Evolutionary conservation across 129 eudicot species (phyloP).

Genomic region (Mikania micrantha): DNA sequence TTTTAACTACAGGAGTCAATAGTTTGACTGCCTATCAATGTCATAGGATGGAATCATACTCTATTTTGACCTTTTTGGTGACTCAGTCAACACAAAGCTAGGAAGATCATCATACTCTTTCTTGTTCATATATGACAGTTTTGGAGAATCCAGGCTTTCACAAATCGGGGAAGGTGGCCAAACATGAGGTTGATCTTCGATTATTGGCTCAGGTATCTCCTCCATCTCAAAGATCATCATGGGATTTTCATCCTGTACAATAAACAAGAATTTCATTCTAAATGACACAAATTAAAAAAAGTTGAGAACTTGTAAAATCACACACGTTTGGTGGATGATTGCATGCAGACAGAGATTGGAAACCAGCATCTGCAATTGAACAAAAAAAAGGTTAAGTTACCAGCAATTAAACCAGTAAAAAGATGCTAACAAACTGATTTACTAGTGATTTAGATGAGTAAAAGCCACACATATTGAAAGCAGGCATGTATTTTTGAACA

Average conservation of each 20-base stretch:
- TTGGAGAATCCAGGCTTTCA: conserved; percentile 43
- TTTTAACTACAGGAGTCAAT: conserved; percentile 23
- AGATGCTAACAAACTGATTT: neutral
- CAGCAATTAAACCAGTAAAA: neutral
- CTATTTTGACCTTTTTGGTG: conserved; percentile 31
- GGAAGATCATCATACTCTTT: conserved; percentile 30
- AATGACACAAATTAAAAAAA: neutral
- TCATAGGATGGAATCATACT: neutral
- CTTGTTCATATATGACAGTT: conserved; percentile 20
- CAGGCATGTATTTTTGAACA: conserved; percentile 12
- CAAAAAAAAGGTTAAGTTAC: neutral
- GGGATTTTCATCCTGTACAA: conserved; percentile 21
- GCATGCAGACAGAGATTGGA: neutral
- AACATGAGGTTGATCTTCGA: conserved; percentile 16
- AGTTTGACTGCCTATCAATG: conserved; percentile 20
- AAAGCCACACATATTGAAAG: neutral
- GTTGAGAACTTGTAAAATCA: neutral
- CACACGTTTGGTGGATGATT: neutral
- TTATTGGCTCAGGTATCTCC: conserved; percentile 27
- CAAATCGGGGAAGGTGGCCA: conserved; percentile 22
- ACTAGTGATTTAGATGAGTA: too few relatives aligned
- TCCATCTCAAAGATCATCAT: conserved; percentile 29
- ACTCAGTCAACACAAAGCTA: conserved; percentile 30
- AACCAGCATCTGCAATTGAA: conserved; percentile 17
- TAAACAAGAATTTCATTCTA: neutral